Base-by-base conservation (phyloP, 495 filamentous ascomycete species). In the Talaromyces liani region DNA sequence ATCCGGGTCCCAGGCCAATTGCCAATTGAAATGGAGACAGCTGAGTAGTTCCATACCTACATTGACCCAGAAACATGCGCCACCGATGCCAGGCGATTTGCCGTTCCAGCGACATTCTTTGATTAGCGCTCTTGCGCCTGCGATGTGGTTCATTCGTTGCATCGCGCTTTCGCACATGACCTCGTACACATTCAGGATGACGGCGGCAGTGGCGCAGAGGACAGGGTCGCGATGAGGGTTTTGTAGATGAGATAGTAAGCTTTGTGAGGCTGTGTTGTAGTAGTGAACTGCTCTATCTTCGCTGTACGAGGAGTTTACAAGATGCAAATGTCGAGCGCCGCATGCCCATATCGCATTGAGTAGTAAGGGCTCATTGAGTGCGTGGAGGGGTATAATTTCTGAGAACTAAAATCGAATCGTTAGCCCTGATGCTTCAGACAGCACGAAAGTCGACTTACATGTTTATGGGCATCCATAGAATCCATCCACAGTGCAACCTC, bases 401-500 rank as follows among this genome's bases (percentile, higher is more conserved):
- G 90, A 89, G 71, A 98, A 98, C 82, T 89, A 59, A 29, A 27
- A 2, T 24, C 3, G 18, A 1, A 25, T 5, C 5, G 10, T 56
- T 56, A 56, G 53, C 1, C 27, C 53, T 41, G 36, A 41, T 41
- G 14, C 47, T 51, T 51, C 18, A 51, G n/a, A 18, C 7, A 25
- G 18, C 24, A 7, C 18, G 18, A 54, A 51, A 22, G 18, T 49
- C 18, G 14, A 75, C 84, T 68, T 76, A 89, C 87, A 75, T 97
- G 91, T 79, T 96, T 95, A 69, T 85, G 81, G 31, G 84, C 82
- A 77, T 97, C 90, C 78, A 97, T 84, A 56, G 86, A 90, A 72
- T 98, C 94, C 91, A 98, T 94, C 90, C 93, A 96, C 18, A 90
- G 73, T 3, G 90, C 92, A 16, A 98, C 89, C 66, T 97, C 90